Percentiles rank a stretch among this genome's conserved stretches.
Conservation (phyloP, 2,329 filamentous ascomycete species). For the Exophiala spinifera region DNA sequence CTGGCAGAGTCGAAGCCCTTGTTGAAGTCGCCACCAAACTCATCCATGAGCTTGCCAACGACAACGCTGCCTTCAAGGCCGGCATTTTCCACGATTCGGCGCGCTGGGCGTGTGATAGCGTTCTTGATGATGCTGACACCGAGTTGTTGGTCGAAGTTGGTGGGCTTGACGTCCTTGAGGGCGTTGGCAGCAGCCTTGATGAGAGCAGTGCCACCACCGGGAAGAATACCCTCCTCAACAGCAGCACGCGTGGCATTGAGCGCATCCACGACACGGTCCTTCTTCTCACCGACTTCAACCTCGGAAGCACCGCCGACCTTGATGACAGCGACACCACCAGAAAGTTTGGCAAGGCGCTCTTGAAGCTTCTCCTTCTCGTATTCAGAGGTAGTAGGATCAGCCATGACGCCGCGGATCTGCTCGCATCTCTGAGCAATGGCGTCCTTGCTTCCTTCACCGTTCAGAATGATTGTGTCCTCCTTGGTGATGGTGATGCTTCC, state of each 20-base stretch:
- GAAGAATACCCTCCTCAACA: constrained; percentile 98
- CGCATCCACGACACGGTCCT: constrained; percentile 98
- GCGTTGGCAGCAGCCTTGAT: constrained; percentile 95
- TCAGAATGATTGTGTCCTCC: constrained; percentile 98
- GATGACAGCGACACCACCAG: constrained; percentile 97
- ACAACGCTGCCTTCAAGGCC: constrained; percentile 93
- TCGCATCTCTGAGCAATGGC: constrained; percentile 91
- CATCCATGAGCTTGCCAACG: constrained; percentile 96
- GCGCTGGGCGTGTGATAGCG: constrained; percentile 91
- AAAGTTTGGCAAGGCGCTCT: constrained; percentile 98
- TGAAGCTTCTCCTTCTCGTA: constrained; percentile 99
- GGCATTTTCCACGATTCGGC: constrained; percentile 96
- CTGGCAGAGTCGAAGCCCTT: constrained; percentile 95
- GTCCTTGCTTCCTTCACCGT: constrained; percentile 95
- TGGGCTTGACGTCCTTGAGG: constrained; percentile 74
- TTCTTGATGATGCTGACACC: constrained; percentile 97
- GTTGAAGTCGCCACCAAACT: constrained; percentile 91
- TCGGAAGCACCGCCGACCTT: constrained; percentile 97
- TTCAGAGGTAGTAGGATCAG: constrained; percentile 88
- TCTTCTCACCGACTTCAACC: constrained; percentile 99
- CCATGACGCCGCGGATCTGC: constrained; percentile 97
- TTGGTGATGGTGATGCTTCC: constrained; percentile 99
- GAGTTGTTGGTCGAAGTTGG: constrained; percentile 99
- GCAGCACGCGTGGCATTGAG: constrained; percentile 96
- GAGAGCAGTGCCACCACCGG: constrained; percentile 94